phyloP scores from a whole-genome alignment of 768 basidiomycete genomes.

The Hypholoma sublateritium region DNA sequence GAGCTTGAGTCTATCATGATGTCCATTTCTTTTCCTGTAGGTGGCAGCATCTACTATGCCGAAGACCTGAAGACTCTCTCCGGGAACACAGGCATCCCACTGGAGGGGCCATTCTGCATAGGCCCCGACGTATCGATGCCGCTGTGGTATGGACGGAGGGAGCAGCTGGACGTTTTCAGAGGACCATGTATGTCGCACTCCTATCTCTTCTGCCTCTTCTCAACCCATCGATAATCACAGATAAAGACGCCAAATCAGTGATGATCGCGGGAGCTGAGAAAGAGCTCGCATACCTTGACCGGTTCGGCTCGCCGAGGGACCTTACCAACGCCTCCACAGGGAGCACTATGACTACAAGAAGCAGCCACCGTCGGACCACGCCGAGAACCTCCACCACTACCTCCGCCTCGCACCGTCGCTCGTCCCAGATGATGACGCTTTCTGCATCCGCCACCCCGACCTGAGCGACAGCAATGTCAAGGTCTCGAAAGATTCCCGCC shows the following conservation, averaged over 20 bases:
- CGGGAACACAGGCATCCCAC: constrained; percentile 32
- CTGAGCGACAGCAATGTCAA: constrained; percentile 50
- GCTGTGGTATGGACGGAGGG: constrained; percentile 52
- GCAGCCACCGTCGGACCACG: constrained; percentile 43
- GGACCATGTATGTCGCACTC: constrained; percentile 49
- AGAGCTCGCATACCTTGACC: constrained; percentile 47
- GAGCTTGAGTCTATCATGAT: constrained; percentile 49
- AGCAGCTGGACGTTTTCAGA: constrained; percentile 46
- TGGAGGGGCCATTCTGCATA: constrained; percentile 44
- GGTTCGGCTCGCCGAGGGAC: constrained; percentile 47
- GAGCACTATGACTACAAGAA: constrained; percentile 42
- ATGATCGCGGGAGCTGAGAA: constrained; percentile 43
- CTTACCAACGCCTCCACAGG: constrained; percentile 42
- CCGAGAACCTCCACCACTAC: constrained; percentile 48
- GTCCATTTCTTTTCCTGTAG: constrained; percentile 47
- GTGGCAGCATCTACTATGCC: constrained; percentile 50
- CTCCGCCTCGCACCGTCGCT: constrained; percentile 48
- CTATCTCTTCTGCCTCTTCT: constrained; percentile 25
- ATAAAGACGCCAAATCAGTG: constrained; percentile 40
- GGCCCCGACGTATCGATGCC: constrained; percentile 42
- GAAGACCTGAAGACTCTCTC: constrained; percentile 43
- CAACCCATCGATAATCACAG: constrained; percentile 37
- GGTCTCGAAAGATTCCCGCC: constrained; percentile 40
- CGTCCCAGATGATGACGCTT: constrained; percentile 38
- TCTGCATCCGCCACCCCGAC: constrained; percentile 55